Evolutionary conservation across 2,329 filamentous ascomycete species (phyloP).

Genomic region (Xylaria sp.): DNA sequence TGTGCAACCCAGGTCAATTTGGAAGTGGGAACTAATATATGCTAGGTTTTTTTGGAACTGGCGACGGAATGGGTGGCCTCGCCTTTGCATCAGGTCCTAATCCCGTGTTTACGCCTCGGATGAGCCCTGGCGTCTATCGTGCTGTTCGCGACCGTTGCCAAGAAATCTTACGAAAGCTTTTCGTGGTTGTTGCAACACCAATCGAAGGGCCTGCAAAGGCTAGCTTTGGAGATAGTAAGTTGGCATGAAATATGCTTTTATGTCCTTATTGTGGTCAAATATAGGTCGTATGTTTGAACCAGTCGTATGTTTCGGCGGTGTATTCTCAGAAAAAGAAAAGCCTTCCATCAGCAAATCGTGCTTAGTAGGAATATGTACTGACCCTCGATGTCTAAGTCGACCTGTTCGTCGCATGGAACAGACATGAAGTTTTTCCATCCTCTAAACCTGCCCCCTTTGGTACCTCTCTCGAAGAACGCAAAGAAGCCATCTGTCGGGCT

Average conservation of each 20-base stretch:
- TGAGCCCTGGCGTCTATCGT: constrained; percentile 68
- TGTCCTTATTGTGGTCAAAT: neutral
- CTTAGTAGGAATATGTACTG: constrained; percentile 4
- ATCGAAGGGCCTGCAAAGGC: constrained; percentile 76
- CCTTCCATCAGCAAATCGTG: neutral
- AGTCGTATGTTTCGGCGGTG: no score
- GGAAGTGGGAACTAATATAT: neutral
- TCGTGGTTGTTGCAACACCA: constrained; percentile 66
- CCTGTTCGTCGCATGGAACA: constrained; percentile 65
- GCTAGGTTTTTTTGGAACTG: neutral
- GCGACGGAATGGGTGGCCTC: constrained; percentile 70
- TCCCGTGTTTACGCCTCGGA: constrained; percentile 71
- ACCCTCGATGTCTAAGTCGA: constrained; percentile 61
- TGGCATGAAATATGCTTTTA: neutral
- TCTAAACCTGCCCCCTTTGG: constrained; percentile 35
- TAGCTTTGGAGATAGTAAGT: constrained; percentile 70
- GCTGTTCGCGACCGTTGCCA: constrained; percentile 60
- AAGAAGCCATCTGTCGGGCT: constrained; percentile 50
- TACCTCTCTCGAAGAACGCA: constrained; percentile 34
- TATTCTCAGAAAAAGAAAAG: neutral
- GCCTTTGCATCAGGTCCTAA: constrained; percentile 63
- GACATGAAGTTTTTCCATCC: constrained; percentile 33
- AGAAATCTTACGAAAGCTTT: constrained; percentile 61
- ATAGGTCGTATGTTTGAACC: neutral
- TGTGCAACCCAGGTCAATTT: neutral